Evolutionary conservation across 495 filamentous ascomycete species (phyloP).

Genomic region (Lophiostoma macrostomum): DNA sequence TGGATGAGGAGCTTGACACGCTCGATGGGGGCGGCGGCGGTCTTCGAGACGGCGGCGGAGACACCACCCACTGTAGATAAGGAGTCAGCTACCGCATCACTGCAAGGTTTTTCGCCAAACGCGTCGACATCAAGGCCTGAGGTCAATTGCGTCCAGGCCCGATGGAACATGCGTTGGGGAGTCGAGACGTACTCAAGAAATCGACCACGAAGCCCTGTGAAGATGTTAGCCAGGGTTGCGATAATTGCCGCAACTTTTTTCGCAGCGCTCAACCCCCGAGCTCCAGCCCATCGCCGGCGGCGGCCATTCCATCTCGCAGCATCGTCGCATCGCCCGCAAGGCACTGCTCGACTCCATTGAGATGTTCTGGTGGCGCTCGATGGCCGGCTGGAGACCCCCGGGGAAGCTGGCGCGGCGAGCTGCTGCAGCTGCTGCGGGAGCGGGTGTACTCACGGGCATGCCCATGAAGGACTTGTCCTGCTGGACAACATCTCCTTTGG

Average conservation of each 20-base stretch:
- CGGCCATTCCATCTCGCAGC: slow-evolving; percentile 16
- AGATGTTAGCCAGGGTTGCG: slow-evolving; percentile 28
- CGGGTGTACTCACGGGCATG: slow-evolving; percentile 70
- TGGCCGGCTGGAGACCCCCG: slow-evolving; percentile 2
- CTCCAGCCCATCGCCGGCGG: slow-evolving; percentile 31
- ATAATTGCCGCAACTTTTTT: slow-evolving; percentile 31
- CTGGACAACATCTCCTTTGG: slow-evolving; percentile 39
- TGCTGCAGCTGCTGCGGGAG: slow-evolving; percentile 13
- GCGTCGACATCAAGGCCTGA: slow-evolving; percentile 3
- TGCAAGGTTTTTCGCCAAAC: slow-evolving; percentile 28
- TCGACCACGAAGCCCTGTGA: slow-evolving; percentile 72
- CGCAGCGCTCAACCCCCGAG: slow-evolving; percentile 27
- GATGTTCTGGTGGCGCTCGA: background rate
- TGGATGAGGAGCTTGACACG: slow-evolving; percentile 99
- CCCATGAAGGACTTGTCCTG: slow-evolving; percentile 79
- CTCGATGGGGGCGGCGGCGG: slow-evolving; percentile 99
- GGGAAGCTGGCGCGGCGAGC: too few species aligned
- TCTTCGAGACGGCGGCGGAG: slow-evolving; percentile 99
- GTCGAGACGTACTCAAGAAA: slow-evolving; percentile 86
- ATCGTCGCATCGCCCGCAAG: slow-evolving; percentile 16
- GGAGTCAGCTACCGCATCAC: slow-evolving; percentile 38
- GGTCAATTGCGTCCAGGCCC: slow-evolving; percentile 17
- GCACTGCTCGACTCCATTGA: slow-evolving; percentile 21
- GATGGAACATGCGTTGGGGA: slow-evolving; percentile 7
- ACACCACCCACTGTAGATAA: slow-evolving; percentile 89